Conservation (phyloP, 208 protist species). For the Wallacemonas sp. region DNA sequence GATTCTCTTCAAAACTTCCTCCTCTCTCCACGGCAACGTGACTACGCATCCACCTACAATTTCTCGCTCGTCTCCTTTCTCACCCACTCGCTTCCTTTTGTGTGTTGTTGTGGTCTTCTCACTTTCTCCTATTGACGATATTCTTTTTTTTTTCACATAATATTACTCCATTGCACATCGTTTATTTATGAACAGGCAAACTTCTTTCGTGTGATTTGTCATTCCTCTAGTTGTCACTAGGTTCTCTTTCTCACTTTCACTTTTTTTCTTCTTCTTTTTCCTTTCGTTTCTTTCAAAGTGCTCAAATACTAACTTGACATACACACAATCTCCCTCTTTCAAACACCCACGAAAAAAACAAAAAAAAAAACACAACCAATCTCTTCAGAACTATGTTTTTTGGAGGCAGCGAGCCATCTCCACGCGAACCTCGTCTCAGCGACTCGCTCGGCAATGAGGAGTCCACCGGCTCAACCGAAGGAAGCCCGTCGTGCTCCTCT, state of each 20-base stretch:
- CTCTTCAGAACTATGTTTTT: too few species aligned
- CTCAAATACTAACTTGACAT: background rate
- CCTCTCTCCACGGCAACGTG: too few species aligned
- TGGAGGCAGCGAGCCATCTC: constrained; percentile 21
- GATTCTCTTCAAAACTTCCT: too few species aligned
- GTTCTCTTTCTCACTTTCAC: background rate
- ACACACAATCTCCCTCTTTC: background rate
- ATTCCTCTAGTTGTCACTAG: background rate
- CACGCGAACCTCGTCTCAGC: constrained; percentile 12
- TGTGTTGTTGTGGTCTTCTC: background rate
- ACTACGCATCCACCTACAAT: background rate
- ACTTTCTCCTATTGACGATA: background rate
- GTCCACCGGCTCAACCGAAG: constrained; percentile 17
- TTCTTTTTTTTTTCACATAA: background rate
- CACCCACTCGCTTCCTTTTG: background rate
- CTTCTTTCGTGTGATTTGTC: too few species aligned
- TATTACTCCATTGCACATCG: background rate
- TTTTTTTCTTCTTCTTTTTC: background rate
- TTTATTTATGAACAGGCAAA: background rate
- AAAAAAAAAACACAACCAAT: background rate
- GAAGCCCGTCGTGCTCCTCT: constrained; percentile 23
- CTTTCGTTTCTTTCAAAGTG: background rate
- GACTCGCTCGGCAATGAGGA: constrained; percentile 25
- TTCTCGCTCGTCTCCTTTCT: background rate
- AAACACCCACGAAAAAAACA: background rate